Conservation (phyloP, 805 yeast species). For the Candida gorgasii region DNA sequence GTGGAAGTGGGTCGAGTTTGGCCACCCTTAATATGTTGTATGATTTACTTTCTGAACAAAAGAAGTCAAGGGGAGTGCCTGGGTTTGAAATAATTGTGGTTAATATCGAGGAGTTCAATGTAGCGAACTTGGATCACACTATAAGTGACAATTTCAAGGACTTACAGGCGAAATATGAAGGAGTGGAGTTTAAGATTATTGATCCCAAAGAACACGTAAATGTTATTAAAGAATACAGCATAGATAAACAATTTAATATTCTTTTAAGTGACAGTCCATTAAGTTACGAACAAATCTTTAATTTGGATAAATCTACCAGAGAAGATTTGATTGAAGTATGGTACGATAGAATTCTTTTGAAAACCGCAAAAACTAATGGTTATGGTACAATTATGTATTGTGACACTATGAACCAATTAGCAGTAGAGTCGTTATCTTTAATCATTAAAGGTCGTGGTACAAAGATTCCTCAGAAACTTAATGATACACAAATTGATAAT, state of each 20-base stretch:
- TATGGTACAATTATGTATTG: conserved; percentile 69
- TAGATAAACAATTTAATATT: conserved; percentile 14
- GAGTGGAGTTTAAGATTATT: conserved; percentile 1
- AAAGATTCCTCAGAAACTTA: conserved; percentile 51
- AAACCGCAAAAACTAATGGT: conserved; percentile 44
- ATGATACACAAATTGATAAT: conserved; percentile 40
- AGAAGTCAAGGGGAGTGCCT: conserved; percentile 60
- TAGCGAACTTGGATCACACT: conserved; percentile 9
- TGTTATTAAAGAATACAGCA: conserved; percentile 6
- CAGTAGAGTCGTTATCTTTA: conserved; percentile 74
- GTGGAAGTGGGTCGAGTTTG: conserved; percentile 68
- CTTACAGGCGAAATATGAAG: background rate
- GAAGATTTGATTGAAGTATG: conserved; percentile 62
- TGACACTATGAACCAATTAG: conserved; percentile 79
- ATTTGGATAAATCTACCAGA: conserved; percentile 52
- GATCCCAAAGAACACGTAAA: conserved; percentile 3
- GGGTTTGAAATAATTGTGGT: conserved; percentile 66
- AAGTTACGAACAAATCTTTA: conserved; percentile 3
- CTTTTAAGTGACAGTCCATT: background rate
- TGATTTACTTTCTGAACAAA: conserved; percentile 63
- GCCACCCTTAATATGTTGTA: conserved; percentile 67
- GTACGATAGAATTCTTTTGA: conserved; percentile 45
- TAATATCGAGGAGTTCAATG: conserved; percentile 42
- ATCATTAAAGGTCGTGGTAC: conserved; percentile 89
- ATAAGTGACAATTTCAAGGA: background rate